Conservation (phyloP, 768 basidiomycete species). For the Tubosaeta sp. region DNA sequence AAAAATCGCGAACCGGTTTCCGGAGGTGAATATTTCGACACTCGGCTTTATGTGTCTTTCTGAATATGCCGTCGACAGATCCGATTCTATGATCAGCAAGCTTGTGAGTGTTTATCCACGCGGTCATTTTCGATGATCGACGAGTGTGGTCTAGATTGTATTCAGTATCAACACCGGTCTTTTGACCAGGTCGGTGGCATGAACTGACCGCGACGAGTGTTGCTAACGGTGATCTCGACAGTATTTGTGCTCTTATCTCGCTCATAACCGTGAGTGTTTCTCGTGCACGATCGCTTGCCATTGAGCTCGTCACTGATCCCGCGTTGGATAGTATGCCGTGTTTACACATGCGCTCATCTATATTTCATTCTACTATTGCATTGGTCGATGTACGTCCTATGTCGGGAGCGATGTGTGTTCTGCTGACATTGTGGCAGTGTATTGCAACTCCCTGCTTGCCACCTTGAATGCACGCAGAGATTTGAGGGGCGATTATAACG, state of each 20-base stretch:
- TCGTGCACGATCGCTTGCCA: neutral
- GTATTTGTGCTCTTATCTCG: conserved; percentile 52
- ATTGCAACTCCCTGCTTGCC: conserved; percentile 57
- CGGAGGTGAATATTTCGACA: conserved; percentile 27
- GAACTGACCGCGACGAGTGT: neutral
- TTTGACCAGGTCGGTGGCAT: conserved; percentile 27
- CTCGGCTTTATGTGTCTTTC: neutral
- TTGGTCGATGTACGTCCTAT: conserved; percentile 48
- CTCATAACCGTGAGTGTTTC: conserved; percentile 40
- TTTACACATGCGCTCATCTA: conserved; percentile 51
- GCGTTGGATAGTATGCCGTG: conserved; percentile 38
- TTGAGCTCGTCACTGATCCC: neutral
- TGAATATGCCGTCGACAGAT: conserved; percentile 17
- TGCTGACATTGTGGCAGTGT: conserved; percentile 35
- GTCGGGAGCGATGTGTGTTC: no score
- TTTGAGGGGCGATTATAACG: conserved; percentile 29
- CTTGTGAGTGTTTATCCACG: conserved; percentile 21
- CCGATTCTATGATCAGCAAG: conserved; percentile 49
- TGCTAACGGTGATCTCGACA: conserved; percentile 6
- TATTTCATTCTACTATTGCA: conserved; percentile 56
- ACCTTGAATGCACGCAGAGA: conserved; percentile 53
- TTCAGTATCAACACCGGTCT: conserved; percentile 46
- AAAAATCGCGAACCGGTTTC: conserved; percentile 49
- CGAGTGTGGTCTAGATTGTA: conserved; percentile 35
- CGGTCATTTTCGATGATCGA: neutral